Percentiles rank a stretch among this genome's conserved stretches.
phyloP scores from a whole-genome alignment of 1,139 yeast genomes.

The Debaryomyces coudertii region DNA sequence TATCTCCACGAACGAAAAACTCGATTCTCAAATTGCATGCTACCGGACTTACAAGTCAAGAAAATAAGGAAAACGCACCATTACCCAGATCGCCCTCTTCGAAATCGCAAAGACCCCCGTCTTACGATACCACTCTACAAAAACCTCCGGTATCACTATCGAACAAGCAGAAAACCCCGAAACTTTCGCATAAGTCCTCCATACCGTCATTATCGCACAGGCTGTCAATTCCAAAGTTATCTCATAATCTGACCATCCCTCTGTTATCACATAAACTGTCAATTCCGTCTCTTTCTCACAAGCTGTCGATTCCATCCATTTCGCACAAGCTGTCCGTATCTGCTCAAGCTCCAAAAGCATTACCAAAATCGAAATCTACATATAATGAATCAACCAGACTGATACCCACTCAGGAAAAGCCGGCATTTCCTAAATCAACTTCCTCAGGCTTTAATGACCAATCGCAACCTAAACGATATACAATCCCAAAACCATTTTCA shows the following conservation, averaged over 20 bases:
- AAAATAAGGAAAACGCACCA: constrained; percentile 11
- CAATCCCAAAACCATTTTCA: constrained; percentile 29
- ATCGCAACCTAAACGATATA: constrained; percentile 14
- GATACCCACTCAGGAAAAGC: constrained; percentile 4
- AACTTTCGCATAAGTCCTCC: constrained; percentile 4
- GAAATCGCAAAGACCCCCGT: constrained; percentile 12
- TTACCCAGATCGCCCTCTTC: constrained; percentile 11
- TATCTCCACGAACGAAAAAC: constrained; percentile 20
- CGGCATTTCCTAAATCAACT: background rate
- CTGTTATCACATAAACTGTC: constrained; percentile 18
- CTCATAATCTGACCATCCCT: constrained; percentile 19
- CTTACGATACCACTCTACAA: background rate
- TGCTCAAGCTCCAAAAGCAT: background rate
- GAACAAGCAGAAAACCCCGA: constrained; percentile 19
- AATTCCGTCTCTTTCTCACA: constrained; percentile 14
- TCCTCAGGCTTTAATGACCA: background rate
- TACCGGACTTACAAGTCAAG: constrained; percentile 18
- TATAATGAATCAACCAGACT: constrained; percentile 1
- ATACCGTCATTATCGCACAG: constrained; percentile 9
- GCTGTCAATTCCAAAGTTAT: constrained; percentile 19
- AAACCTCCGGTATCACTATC: background rate
- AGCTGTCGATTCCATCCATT: constrained; percentile 13
- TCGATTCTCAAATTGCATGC: constrained; percentile 20
- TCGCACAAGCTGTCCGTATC: constrained; percentile 1
- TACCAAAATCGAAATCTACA: constrained; percentile 5